A percentile compares a stretch with the other conserved stretches of the same genome.
These are phyloP conservation scores for Globisporangium spinosum DNA, from an alignment of 352 stramenopile genomes.

Conservation along the genomic window DNA sequence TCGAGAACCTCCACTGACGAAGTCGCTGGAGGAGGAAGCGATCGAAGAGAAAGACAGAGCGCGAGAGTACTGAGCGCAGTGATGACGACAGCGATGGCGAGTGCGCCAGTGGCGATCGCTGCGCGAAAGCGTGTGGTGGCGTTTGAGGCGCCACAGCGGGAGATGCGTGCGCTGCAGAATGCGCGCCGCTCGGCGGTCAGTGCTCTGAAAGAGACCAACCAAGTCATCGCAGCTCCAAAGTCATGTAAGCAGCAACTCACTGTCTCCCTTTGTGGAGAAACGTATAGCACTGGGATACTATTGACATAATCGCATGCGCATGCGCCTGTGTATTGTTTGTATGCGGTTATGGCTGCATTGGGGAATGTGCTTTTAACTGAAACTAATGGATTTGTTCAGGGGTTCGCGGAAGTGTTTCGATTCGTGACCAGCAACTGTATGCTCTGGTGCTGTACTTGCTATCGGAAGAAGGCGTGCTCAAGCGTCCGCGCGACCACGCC, in stretches of 20 bases:
- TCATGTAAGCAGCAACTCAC: not conserved
- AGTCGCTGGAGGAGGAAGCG: not conserved
- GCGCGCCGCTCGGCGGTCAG: not conserved
- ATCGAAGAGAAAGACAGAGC: not conserved
- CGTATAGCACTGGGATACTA: not conserved
- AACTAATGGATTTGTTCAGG: not conserved
- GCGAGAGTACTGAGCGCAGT: not conserved
- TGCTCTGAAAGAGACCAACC: not conserved
- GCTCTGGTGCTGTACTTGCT: slow-evolving; percentile 9
- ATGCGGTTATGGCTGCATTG: not conserved
- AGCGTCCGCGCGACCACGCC: slow-evolving; percentile 4
- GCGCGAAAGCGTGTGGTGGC: slow-evolving; percentile 10
- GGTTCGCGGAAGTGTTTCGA: slow-evolving; percentile 5
- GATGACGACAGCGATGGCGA: not conserved
- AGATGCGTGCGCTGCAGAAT: not conserved
- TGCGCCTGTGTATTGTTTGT: not conserved
- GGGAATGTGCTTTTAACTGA: no score
- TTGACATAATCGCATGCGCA: no score
- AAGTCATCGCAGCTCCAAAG: no score
- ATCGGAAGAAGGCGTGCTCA: not conserved
- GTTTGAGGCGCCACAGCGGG: slow-evolving; percentile 10
- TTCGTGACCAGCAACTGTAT: slow-evolving; percentile 10
- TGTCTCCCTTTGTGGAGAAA: not conserved
- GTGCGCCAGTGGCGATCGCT: not conserved
- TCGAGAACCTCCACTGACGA: not conserved